A percentile compares a stretch with the other conserved stretches of the same genome.
These are phyloP conservation scores for Inga laurina DNA, from an alignment of 306 rosid genomes.

Conservation along the genomic window DNA sequence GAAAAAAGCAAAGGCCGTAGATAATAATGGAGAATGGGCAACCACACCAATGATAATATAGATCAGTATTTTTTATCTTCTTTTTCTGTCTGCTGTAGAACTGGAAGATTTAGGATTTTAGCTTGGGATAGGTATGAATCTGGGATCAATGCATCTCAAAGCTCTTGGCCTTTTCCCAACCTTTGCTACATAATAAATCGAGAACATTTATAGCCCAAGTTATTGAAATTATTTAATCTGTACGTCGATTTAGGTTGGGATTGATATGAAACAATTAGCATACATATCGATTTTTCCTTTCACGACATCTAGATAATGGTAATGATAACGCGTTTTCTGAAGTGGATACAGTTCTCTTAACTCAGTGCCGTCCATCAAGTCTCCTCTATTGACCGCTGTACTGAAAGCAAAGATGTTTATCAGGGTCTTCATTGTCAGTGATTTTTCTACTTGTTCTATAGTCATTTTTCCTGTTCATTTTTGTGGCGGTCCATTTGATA, in stretches of 20 bases:
- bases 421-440: not conserved
- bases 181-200: not conserved
- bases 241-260: not conserved
- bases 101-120: slow-evolving; percentile 13
- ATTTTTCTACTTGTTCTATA: not conserved
- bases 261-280: not conserved
- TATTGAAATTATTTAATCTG: not conserved
- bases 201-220: not conserved
- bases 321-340: not conserved
- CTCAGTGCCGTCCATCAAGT: slow-evolving; percentile 5
- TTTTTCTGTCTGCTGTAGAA: not conserved
- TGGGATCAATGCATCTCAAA: not conserved
- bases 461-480: not conserved
- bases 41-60: not conserved
- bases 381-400: slow-evolving; percentile 1
- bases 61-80: not conserved
- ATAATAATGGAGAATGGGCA: not conserved
- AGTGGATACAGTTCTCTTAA: slow-evolving; percentile 5
- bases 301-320: not conserved
- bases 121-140: not conserved
- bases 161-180: not conserved
- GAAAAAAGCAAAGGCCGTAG: not conserved
- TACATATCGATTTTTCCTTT: not conserved
- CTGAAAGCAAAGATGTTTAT: not conserved
- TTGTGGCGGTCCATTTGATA: not conserved